phyloP scores from a whole-genome alignment of 1,284 basidiomycete genomes.

The Meripilus lineatus region DNA sequence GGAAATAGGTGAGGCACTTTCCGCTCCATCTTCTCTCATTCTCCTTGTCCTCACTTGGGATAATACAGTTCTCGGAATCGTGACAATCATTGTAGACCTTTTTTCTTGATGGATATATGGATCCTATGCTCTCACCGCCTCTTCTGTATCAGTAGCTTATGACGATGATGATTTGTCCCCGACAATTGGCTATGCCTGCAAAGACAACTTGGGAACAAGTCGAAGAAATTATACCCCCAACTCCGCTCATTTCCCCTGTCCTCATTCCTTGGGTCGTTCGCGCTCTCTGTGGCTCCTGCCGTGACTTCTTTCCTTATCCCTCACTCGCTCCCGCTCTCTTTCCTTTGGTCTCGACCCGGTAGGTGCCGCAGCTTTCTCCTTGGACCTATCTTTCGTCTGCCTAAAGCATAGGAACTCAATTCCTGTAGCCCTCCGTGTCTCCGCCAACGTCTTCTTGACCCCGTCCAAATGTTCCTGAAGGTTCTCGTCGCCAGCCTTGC shows the following conservation, averaged over 20 bases:
- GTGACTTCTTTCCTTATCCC: slow-evolving; percentile 10
- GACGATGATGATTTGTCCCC: background rate
- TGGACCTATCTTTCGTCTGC: slow-evolving; percentile 47
- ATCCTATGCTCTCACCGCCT: slow-evolving; percentile 1
- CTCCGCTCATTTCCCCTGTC: slow-evolving; percentile 1
- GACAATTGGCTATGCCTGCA: background rate
- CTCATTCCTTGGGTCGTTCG: too few species aligned
- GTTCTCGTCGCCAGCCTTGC: slow-evolving; percentile 76
- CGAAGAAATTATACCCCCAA: background rate
- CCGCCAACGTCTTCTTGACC: slow-evolving; percentile 85
- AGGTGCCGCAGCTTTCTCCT: slow-evolving; percentile 18
- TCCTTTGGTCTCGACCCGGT: slow-evolving; percentile 14
- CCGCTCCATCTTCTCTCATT: background rate
- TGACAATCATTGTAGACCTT: slow-evolving; percentile 70
- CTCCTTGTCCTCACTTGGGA: slow-evolving; percentile 10
- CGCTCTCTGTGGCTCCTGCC: background rate
- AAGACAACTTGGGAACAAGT: background rate
- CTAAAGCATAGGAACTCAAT: slow-evolving; percentile 94
- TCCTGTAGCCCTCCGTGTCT: slow-evolving; percentile 85
- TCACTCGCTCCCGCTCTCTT: slow-evolving; percentile 14
- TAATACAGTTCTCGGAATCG: slow-evolving; percentile 60
- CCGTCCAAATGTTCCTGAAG: slow-evolving; percentile 85
- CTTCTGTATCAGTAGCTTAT: background rate
- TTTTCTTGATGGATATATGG: slow-evolving; percentile 30
- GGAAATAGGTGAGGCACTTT: slow-evolving; percentile 62